phyloP scores from a whole-genome alignment of 2,329 filamentous ascomycete genomes.

The Phialophora macrospora region DNA sequence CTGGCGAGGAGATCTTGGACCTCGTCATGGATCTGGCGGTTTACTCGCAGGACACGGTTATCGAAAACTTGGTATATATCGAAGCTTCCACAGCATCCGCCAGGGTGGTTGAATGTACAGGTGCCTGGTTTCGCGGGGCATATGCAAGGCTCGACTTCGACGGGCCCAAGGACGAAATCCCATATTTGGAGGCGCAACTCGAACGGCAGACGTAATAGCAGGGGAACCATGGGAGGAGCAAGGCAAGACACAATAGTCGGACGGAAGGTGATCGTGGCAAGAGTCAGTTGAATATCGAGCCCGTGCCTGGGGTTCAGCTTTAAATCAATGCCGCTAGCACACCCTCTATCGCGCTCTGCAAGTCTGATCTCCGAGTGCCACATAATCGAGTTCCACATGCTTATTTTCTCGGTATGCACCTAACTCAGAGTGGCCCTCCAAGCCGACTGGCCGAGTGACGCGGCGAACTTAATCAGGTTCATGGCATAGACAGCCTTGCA shows the following conservation, averaged over 20 bases:
- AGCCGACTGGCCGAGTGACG: neutral
- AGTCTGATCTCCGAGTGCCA: neutral
- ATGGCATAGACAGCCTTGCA: slow-evolving; percentile 6
- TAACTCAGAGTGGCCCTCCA: neutral
- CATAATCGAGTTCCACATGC: neutral
- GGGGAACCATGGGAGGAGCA: slow-evolving; percentile 1
- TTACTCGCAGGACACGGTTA: slow-evolving; percentile 25
- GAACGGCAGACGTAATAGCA: slow-evolving; percentile 24
- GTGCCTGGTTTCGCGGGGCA: slow-evolving; percentile 5
- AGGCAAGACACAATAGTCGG: neutral
- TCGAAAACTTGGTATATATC: slow-evolving; percentile 14
- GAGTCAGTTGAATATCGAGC: neutral
- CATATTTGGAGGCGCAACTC: slow-evolving; percentile 30
- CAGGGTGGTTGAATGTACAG: slow-evolving; percentile 13
- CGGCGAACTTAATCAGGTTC: neutral
- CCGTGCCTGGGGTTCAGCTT: neutral
- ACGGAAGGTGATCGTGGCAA: neutral
- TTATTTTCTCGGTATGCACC: neutral
- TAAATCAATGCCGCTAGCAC: neutral
- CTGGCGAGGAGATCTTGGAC: slow-evolving; percentile 14
- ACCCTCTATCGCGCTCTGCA: neutral
- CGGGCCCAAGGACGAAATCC: slow-evolving; percentile 16
- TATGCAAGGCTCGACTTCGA: slow-evolving; percentile 22
- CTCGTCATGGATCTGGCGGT: slow-evolving; percentile 26
- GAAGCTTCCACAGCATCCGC: slow-evolving; percentile 16